phyloP scores from a whole-genome alignment of 2,329 filamentous ascomycete genomes.

The Plenodomus lindquistii region DNA sequence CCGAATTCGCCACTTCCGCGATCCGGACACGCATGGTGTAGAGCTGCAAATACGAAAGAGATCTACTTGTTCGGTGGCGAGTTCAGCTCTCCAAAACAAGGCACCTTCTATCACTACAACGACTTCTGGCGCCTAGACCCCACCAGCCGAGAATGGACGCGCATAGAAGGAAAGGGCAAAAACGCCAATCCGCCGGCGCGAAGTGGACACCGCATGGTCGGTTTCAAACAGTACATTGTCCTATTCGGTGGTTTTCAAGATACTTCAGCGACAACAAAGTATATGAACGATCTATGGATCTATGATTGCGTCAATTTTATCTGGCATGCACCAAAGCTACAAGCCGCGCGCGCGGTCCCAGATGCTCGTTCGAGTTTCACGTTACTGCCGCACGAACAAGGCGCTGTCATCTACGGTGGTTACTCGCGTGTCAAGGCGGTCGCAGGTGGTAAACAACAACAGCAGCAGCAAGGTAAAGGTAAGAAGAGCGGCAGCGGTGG shows the following conservation, averaged over 20 bases:
- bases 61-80: constrained; percentile 96
- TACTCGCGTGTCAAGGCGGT: constrained; percentile 85
- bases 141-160: constrained; percentile 82
- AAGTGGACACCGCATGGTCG: constrained; percentile 94
- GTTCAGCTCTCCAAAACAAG: constrained; percentile 95
- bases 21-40: constrained; percentile 92
- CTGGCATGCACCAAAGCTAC: constrained; percentile 78
- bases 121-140: constrained; percentile 96
- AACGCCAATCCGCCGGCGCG: constrained; percentile 80
- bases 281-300: constrained; percentile 90
- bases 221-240: constrained; percentile 95
- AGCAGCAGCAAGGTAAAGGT: constrained; percentile 40
- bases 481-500: constrained; percentile 54
- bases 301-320: constrained; percentile 88
- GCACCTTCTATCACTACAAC: constrained; percentile 98
- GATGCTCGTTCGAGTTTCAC: constrained; percentile 92
- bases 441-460: constrained; percentile 62
- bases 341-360: constrained; percentile 80
- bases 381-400: constrained; percentile 84
- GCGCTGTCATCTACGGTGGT: constrained; percentile 88
- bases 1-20: constrained; percentile 90
- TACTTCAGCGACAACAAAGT: constrained; percentile 92
- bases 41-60: constrained; percentile 80
- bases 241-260: constrained; percentile 97
- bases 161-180: constrained; percentile 80